Evolutionary conservation across 345 rosid genomes (phyloP).

Genomic region (Camelina neglecta): DNA sequence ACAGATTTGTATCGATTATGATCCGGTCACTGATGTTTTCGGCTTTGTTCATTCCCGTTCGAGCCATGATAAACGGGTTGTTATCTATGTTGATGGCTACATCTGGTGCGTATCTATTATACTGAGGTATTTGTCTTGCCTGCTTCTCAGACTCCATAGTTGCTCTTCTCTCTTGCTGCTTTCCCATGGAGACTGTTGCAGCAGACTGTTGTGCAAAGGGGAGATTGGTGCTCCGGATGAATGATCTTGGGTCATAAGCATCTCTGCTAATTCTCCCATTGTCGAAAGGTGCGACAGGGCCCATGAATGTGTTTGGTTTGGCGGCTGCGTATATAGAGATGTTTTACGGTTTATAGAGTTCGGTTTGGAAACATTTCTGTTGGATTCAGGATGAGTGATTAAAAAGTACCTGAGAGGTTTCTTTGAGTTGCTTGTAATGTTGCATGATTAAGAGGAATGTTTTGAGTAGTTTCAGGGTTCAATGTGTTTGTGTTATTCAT

Average conservation of each 20-base stretch:
- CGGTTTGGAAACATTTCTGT: slow-evolving; percentile 24
- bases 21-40: slow-evolving; percentile 62
- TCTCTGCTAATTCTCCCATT: slow-evolving; percentile 58
- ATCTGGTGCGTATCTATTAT: slow-evolving; percentile 67
- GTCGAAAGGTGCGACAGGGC: slow-evolving; percentile 67
- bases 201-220: slow-evolving; percentile 55
- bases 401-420: slow-evolving; percentile 59
- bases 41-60: slow-evolving; percentile 60
- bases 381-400: slow-evolving; percentile 24
- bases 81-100: slow-evolving; percentile 77
- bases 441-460: slow-evolving; percentile 52
- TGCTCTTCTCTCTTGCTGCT: slow-evolving; percentile 59
- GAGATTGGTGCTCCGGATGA: slow-evolving; percentile 51
- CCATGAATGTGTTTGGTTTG: slow-evolving; percentile 70
- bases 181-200: slow-evolving; percentile 56
- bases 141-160: slow-evolving; percentile 61
- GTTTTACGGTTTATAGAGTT: slow-evolving; percentile 10
- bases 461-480: slow-evolving; percentile 52
- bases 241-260: slow-evolving; percentile 68
- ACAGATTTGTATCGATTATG: slow-evolving; percentile 61
- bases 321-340: slow-evolving; percentile 49
- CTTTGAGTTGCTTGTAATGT: slow-evolving; percentile 63
- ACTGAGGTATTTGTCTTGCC: slow-evolving; percentile 60
- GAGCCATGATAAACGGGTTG: slow-evolving; percentile 77
- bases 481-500: slow-evolving; percentile 49